Base-by-base conservation (phyloP, 169 alveolate species). In the Cryptosporidium ryanae region DNA sequence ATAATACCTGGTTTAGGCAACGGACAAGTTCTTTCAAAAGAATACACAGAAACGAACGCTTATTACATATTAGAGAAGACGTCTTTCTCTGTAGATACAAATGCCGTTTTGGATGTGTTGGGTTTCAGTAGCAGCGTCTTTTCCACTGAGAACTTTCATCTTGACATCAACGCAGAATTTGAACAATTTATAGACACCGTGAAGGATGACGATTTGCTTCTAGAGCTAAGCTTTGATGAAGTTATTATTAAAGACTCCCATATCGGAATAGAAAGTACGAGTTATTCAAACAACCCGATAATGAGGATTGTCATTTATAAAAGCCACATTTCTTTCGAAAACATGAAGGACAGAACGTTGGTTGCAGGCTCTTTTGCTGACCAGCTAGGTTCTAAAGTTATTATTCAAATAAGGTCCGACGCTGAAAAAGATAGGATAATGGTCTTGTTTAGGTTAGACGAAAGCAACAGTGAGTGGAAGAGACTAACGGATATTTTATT, bases 271-370 rank as follows among this genome's bases (percentile, higher is more conserved):
- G 61, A 54, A 8, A 34, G 15, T 57, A 76, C 84, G 2, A n/a
- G 21, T n/a, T 29, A 17, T 8, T 15, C 57, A 25, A 25, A 21
- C 2, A 21, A 25, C 38, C 84, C 84, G 17, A 59, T 32, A n/a
- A 48, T 76, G 50, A 55, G 71, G 38, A 54, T 76, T n/a, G 71
- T 38, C 12, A 21, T 76, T 3, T 76, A 57, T 46, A 76, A 55
- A 54, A 43, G 27, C 6, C 38, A 76, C 21, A 61, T 76, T 15
- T 55, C 84, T n/a, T 13, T 76, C 18, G 84, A 76, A 43, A 63
- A 76, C 2, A 76, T 55, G 76, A 12, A n/a, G 27, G 25, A 23
- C 17, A 76, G 84, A 61, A 59, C 43, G 13, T 21, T 76, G 6
- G 1, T 43, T 2, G 34, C 84, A 25, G 84, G 76, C 13, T 18